Percentiles rank a stretch among this genome's conserved stretches.
Evolutionary conservation across 805 yeast genomes (phyloP).

Genomic region (Suhomyces xylopsoci): DNA sequence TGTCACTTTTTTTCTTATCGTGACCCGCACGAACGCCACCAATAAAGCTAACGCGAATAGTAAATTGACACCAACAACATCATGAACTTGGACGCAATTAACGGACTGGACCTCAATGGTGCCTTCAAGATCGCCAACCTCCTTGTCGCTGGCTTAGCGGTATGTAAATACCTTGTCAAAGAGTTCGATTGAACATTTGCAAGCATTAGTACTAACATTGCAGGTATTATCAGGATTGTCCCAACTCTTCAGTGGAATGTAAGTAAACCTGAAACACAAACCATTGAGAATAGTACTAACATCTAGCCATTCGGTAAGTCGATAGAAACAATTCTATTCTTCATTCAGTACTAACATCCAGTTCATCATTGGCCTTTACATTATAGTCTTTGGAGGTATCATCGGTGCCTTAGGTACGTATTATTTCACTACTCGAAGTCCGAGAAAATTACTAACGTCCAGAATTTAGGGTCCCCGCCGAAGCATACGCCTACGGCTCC

Average conservation of each 20-base stretch:
- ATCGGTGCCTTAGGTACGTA: constrained; percentile 49
- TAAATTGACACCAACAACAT: constrained; percentile 5
- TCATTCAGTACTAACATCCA: constrained; percentile 26
- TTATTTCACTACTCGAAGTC: not conserved
- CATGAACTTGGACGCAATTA: constrained; percentile 44
- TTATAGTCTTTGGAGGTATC: constrained; percentile 51
- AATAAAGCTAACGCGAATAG: not conserved
- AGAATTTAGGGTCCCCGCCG: constrained; percentile 55
- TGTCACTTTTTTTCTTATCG: not conserved
- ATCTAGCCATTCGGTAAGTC: constrained; percentile 34
- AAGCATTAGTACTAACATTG: constrained; percentile 7
- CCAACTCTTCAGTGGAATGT: constrained; percentile 51
- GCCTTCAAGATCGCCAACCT: constrained; percentile 53
- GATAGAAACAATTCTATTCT: not conserved
- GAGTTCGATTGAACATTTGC: not conserved
- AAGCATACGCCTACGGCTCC: constrained; percentile 63
- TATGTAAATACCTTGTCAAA: constrained; percentile 15
- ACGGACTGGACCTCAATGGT: constrained; percentile 42
- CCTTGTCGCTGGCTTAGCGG: constrained; percentile 52
- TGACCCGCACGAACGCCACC: constrained; percentile 1
- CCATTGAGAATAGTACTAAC: constrained; percentile 17
- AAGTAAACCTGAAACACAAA: constrained; percentile 16
- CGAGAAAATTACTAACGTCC: constrained; percentile 13
- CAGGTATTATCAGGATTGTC: constrained; percentile 48
- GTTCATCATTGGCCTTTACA: constrained; percentile 58